phyloP scores from a whole-genome alignment of 371 early-diverging fungal genomes.

The Mucor piriformis region DNA sequence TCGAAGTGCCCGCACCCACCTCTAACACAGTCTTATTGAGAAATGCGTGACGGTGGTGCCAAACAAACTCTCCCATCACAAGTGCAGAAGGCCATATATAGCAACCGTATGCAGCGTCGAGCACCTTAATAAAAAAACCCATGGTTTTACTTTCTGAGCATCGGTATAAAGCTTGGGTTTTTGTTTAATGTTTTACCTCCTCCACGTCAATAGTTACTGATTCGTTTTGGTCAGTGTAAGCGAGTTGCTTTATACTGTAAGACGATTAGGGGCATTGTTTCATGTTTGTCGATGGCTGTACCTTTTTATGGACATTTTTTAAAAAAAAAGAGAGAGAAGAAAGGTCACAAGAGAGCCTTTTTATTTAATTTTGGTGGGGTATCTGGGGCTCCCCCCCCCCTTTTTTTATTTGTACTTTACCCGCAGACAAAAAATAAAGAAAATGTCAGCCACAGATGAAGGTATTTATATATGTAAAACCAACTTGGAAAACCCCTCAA shows the following conservation, averaged over 20 bases:
- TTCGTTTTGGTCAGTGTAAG: not conserved
- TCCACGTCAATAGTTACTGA: not conserved
- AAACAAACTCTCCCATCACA: conserved; percentile 54
- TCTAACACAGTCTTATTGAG: conserved; percentile 32
- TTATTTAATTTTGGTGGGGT: not conserved
- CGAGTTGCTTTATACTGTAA: not conserved
- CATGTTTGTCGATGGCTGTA: too few relatives aligned
- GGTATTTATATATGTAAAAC: not conserved
- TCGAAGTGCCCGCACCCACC: conserved; percentile 57
- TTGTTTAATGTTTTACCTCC: not conserved
- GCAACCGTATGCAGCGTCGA: conserved; percentile 58
- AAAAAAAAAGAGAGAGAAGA: too few relatives aligned
- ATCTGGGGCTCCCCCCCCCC: not conserved
- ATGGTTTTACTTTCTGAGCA: not conserved
- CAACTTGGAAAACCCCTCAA: too few relatives aligned
- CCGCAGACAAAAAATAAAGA: not conserved
- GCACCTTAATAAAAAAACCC: conserved; percentile 30
- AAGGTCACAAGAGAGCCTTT: too few relatives aligned
- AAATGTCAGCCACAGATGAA: conserved; percentile 11
- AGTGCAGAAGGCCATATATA: conserved; percentile 64
- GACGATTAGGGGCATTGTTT: too few relatives aligned
- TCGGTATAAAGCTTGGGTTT: too few relatives aligned
- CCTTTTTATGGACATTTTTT: not conserved
- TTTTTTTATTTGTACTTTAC: not conserved
- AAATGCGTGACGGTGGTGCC: conserved; percentile 32